Evolutionary conservation across 345 rosid species (phyloP), one percentile per base, ranked within the genome.

Genomic region (Isatis tinctoria): DNA sequence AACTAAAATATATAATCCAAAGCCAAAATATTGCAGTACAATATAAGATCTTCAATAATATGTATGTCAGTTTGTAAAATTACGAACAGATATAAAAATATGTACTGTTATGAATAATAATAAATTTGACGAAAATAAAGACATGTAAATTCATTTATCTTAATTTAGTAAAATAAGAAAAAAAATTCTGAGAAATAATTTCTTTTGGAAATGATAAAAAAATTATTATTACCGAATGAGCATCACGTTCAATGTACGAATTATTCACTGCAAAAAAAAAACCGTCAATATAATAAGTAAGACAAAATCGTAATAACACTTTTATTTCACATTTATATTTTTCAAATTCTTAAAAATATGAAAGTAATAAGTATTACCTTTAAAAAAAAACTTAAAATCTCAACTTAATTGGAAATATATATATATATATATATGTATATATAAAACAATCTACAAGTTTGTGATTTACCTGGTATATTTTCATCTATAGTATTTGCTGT

Each of bases 211-310:
- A 1, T 9, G 53, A 4, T 13, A 2, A 41, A 30, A 24, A 36
- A 17, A 1, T 36, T 3, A 45, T 0, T 47, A 9, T 57, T 66
- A 74, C 78, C 78, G 61, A 74, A 4, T 53, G 53, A 58, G 14
- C 35, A 28, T 74, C 67, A 48, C 67, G 60, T 58, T 74, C 43
- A 66, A 58, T 66, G 67, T 27, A 66, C 0, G 78, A 66, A 74
- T 26, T 66, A 60, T 66, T 66, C 53, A 39, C 78, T 74, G 43
- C 17, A 74, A 6, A 27, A 45, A 24, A 26, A 10, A 48, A 22
- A 48, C 7, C 33, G 39, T 60, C 10, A 57, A 12, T 2, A 12
- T 45, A 24, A 36, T 14, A 36, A 47, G 8, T 17, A 41, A 11
- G 14, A 65, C 54, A 47, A 10, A 10, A 4, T 22, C n/a, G n/a